Evolutionary conservation across 2,329 filamentous ascomycete species (phyloP).

Genomic region (Neofusicoccum kwambonambiense): DNA sequence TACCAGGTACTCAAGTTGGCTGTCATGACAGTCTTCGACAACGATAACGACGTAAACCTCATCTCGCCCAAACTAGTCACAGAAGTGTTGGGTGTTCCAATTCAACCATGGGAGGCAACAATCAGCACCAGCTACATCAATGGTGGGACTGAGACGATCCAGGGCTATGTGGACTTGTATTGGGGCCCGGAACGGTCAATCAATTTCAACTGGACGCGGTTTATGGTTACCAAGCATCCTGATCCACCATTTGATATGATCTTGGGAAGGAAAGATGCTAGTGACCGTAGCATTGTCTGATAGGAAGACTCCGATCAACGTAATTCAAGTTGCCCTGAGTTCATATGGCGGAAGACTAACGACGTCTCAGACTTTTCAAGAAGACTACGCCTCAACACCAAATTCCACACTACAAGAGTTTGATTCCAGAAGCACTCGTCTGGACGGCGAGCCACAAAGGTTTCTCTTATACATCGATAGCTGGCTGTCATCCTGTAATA

Average conservation of each 20-base stretch:
- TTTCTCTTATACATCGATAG: too few relatives aligned
- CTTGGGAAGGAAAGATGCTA: neutral
- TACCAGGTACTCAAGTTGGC: neutral
- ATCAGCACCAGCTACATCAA: neutral
- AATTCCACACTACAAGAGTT: too few relatives aligned
- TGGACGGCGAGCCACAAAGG: too few relatives aligned
- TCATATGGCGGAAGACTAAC: too few relatives aligned
- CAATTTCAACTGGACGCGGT: neutral
- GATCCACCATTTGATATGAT: neutral
- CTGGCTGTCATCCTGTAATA: too few relatives aligned
- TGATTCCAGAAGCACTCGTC: too few relatives aligned
- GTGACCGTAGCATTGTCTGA: neutral
- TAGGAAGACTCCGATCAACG: neutral
- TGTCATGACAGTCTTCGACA: neutral
- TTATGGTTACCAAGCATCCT: neutral
- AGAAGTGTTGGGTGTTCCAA: neutral
- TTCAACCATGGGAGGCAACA: neutral
- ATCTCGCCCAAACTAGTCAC: neutral
- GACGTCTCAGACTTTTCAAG: too few relatives aligned
- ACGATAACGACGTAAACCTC: neutral
- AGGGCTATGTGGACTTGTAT: neutral
- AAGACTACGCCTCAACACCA: too few relatives aligned
- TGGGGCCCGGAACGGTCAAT: neutral
- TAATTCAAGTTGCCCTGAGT: too few relatives aligned
- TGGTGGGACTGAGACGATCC: neutral